Conservation (phyloP, 495 filamentous ascomycete genomes). For the Aspergillus sclerotiicarbonarius region DNA sequence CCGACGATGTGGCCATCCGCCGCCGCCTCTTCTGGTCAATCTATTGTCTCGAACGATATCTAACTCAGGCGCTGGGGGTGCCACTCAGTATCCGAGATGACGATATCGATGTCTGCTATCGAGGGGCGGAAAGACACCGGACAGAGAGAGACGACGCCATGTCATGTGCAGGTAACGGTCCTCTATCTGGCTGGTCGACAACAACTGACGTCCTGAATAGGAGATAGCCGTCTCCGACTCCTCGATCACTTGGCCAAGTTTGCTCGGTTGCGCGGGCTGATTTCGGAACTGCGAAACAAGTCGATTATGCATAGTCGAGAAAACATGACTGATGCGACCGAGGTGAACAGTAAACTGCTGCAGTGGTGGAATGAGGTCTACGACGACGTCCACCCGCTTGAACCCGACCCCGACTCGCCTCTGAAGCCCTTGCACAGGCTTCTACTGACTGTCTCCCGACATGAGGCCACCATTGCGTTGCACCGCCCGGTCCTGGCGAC, state of each 20-base stretch:
- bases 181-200: too few relatives aligned
- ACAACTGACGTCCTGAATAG: background rate
- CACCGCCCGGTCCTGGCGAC: conserved; percentile 43
- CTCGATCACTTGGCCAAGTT: conserved; percentile 42
- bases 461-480: conserved; percentile 47
- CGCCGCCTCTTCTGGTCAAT: conserved; percentile 51
- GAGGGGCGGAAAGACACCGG: conserved; percentile 34
- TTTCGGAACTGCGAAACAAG: conserved; percentile 48
- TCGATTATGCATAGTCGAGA: conserved; percentile 41
- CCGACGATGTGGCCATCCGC: conserved; percentile 37
- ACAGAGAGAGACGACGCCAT: conserved; percentile 1
- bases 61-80: conserved; percentile 48
- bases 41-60: conserved; percentile 48
- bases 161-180: background rate
- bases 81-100: conserved; percentile 51
- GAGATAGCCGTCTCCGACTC: conserved; percentile 29
- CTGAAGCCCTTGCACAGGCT: conserved; percentile 36
- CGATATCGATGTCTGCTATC: conserved; percentile 54
- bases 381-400: conserved; percentile 38
- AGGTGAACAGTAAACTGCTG: conserved; percentile 37
- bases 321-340: conserved; percentile 30
- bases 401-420: conserved; percentile 14
- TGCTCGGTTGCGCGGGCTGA: conserved; percentile 39
- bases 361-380: conserved; percentile 50
- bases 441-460: conserved; percentile 34